Percentiles rank a stretch among this genome's conserved stretches.
phyloP scores from a whole-genome alignment of 1,284 basidiomycete genomes.

The Mycena citricolor region DNA sequence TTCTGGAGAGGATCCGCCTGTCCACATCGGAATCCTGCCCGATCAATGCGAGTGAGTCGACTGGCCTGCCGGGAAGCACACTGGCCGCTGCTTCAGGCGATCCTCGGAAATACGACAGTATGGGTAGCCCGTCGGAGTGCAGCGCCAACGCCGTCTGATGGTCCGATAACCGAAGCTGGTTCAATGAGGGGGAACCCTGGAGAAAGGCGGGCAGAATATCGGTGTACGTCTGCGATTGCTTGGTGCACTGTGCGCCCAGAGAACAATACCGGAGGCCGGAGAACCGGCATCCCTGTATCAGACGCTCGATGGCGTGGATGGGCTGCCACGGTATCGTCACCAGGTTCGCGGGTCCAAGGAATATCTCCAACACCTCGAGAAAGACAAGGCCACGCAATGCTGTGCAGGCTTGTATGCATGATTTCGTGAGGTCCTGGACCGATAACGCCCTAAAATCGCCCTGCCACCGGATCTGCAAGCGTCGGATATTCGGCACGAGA shows the following conservation, averaged over 20 bases:
- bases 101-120: conserved; percentile 56
- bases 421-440: conserved; percentile 33
- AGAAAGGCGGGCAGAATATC: conserved; percentile 46
- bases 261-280: conserved; percentile 48
- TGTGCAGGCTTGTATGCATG: conserved; percentile 35
- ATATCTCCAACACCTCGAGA: conserved; percentile 57
- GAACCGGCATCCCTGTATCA: conserved; percentile 36
- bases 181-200: conserved; percentile 39
- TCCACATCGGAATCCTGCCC: conserved; percentile 56
- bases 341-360: conserved; percentile 46
- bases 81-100: conserved; percentile 55
- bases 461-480: conserved; percentile 57
- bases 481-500: conserved; percentile 45
- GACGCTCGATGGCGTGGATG: conserved; percentile 42
- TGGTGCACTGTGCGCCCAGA: conserved; percentile 49
- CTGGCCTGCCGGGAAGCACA: conserved; percentile 58
- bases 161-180: conserved; percentile 52
- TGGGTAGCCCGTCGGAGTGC: conserved; percentile 41
- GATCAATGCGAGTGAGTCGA: conserved; percentile 52
- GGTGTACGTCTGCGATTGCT: conserved; percentile 41
- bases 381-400: conserved; percentile 40
- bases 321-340: conserved; percentile 31
- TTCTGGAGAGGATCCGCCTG: conserved; percentile 47
- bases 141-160: conserved; percentile 37
- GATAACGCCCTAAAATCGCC: conserved; percentile 30